Conservation (phyloP, 2,329 filamentous ascomycete species). For the Dactylellina leptospora region DNA sequence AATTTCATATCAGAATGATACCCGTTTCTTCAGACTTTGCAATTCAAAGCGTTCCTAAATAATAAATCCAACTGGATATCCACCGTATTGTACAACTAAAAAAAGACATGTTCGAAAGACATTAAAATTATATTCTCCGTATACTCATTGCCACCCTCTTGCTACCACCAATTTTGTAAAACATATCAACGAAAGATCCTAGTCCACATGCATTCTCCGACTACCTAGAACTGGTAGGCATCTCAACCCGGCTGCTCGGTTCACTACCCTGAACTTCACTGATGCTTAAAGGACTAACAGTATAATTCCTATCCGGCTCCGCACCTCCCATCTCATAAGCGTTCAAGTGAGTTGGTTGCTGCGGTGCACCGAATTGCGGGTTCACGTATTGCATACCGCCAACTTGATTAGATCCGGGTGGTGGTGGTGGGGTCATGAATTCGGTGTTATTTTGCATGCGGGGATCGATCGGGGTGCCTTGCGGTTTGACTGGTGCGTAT, state of each 20-base stretch:
- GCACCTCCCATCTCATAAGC: not conserved
- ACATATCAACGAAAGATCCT: not conserved
- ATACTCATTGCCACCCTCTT: not conserved
- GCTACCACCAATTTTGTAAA: not conserved
- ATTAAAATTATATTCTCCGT: not conserved
- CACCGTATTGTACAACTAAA: not conserved
- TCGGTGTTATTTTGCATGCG: slow-evolving; percentile 10
- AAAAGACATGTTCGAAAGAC: not conserved
- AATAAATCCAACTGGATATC: not conserved
- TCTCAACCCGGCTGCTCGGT: slow-evolving; percentile 7
- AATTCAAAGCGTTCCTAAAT: not conserved
- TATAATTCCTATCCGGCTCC: slow-evolving; percentile 37
- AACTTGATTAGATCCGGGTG: not conserved
- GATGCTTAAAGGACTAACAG: slow-evolving; percentile 40
- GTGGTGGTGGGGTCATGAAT: slow-evolving; percentile 39
- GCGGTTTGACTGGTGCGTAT: slow-evolving; percentile 22
- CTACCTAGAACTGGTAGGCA: slow-evolving; percentile 23
- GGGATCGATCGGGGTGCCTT: slow-evolving; percentile 18
- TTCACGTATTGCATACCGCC: slow-evolving; percentile 27
- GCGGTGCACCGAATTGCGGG: slow-evolving; percentile 29
- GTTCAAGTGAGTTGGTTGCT: not conserved
- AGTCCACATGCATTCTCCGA: not conserved
- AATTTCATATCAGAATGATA: slow-evolving; percentile 32
- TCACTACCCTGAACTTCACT: slow-evolving; percentile 18
- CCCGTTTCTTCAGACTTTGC: slow-evolving; percentile 1